phyloP scores from a whole-genome alignment of 2,329 filamentous ascomycete genomes.

The Rugonectria rugulosa region DNA sequence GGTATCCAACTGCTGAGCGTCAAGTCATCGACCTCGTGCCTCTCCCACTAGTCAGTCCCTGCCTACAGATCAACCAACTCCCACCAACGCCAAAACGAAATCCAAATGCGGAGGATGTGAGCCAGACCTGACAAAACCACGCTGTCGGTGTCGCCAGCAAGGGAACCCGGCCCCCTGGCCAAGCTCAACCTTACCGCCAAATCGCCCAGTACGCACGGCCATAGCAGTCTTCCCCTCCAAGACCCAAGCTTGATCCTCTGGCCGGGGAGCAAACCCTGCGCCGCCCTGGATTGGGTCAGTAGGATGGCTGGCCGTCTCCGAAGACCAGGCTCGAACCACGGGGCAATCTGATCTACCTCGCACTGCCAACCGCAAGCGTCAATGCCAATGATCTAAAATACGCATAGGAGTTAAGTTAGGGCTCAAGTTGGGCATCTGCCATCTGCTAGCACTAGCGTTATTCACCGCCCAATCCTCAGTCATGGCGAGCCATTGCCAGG shows the following conservation, averaged over 20 bases:
- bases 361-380: conserved; percentile 28
- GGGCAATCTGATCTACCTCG: conserved; percentile 28
- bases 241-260: neutral
- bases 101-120: conserved; percentile 4
- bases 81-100: neutral
- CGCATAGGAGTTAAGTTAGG: neutral
- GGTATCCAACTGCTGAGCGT: too few species aligned
- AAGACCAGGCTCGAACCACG: conserved; percentile 28
- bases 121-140: conserved; percentile 19
- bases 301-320: conserved; percentile 16
- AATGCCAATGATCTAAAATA: conserved; percentile 1
- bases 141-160: conserved; percentile 24
- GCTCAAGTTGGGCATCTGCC: conserved; percentile 23
- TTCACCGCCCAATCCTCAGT: conserved; percentile 30
- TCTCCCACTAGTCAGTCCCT: too few species aligned
- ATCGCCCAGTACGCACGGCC: conserved; percentile 4
- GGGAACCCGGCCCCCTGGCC: conserved; percentile 17
- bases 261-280: neutral
- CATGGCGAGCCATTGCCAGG: conserved; percentile 10
- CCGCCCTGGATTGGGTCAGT: neutral
- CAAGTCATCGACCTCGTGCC: too few species aligned
- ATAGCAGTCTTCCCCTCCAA: neutral
- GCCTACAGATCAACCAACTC: neutral
- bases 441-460: conserved; percentile 1
- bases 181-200: conserved; percentile 16